phyloP scores from a whole-genome alignment of 2,329 filamentous ascomycete species.

The Kalmusia sp. region DNA sequence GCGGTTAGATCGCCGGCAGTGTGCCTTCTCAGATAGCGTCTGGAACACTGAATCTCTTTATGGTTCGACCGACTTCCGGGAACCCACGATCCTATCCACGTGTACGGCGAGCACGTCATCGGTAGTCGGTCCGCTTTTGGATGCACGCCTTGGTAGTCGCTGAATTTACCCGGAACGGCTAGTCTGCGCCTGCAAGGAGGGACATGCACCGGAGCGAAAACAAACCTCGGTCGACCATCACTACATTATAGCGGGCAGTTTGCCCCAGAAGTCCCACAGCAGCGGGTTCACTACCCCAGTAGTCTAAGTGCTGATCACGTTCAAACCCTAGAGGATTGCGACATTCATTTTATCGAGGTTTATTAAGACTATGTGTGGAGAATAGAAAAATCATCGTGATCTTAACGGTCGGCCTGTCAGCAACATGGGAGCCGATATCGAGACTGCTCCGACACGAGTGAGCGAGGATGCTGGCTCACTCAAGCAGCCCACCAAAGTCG shows the following conservation, averaged over 20 bases:
- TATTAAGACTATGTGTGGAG: constrained; percentile 7
- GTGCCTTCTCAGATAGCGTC: neutral
- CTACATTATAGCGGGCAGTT: constrained; percentile 13
- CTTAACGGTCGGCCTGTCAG: neutral
- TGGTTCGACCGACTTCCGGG: neutral
- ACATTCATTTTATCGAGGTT: constrained; percentile 17
- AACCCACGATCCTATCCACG: constrained; percentile 1
- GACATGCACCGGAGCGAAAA: constrained; percentile 5
- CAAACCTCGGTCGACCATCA: neutral
- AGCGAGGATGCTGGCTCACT: constrained; percentile 34
- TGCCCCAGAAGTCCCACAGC: constrained; percentile 18
- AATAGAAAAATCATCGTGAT: neutral
- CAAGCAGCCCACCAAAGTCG: constrained; percentile 31
- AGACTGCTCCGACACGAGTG: constrained; percentile 24
- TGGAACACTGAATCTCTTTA: constrained; percentile 11
- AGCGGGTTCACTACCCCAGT: constrained; percentile 23
- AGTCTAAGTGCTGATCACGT: constrained; percentile 23
- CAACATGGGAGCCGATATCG: constrained; percentile 27
- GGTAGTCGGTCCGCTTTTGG: constrained; percentile 14
- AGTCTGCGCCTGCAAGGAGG: constrained; percentile 8
- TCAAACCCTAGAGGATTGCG: constrained; percentile 25
- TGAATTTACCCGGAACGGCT: neutral
- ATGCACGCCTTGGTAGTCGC: neutral
- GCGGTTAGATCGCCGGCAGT: neutral
- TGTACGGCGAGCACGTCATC: constrained; percentile 31